A percentile compares a stretch with the other conserved stretches of the same genome.
Conservation (phyloP, 2,329 filamentous ascomycete species). For the Calonectria hawksworthii region DNA sequence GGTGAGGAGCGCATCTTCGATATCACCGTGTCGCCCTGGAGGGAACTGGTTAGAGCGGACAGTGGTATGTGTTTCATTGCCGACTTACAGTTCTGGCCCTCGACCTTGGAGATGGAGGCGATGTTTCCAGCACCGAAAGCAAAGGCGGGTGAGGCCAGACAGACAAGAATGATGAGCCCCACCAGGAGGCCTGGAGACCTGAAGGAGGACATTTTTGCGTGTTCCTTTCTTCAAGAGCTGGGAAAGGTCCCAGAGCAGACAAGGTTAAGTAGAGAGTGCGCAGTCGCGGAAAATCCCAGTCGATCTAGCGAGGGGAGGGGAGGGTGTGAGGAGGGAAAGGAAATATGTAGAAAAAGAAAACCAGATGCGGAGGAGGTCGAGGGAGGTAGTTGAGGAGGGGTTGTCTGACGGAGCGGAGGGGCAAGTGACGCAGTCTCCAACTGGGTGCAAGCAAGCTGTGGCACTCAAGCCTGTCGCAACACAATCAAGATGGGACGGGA, state of each 20-base stretch:
- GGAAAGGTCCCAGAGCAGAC: constrained; percentile 28
- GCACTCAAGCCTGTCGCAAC: constrained; percentile 24
- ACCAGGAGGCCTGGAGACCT: constrained; percentile 66
- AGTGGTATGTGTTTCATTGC: background rate
- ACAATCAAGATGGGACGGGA: constrained; percentile 27
- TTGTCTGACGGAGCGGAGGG: constrained; percentile 41
- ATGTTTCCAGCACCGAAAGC: constrained; percentile 94
- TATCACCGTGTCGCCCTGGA: constrained; percentile 86
- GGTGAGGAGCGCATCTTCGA: constrained; percentile 89
- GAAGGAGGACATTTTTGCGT: constrained; percentile 60
- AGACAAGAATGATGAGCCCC: constrained; percentile 73
- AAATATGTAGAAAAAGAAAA: constrained; percentile 27
- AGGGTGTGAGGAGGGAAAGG: constrained; percentile 12
- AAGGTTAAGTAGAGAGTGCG: constrained; percentile 23
- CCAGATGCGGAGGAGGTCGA: constrained; percentile 27
- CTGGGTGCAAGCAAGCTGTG: constrained; percentile 33
- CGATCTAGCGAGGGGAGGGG: constrained; percentile 34
- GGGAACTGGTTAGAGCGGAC: constrained; percentile 17
- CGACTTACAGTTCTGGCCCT: constrained; percentile 82
- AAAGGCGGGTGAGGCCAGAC: constrained; percentile 76
- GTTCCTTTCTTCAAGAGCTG: constrained; percentile 37
- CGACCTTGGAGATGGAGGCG: constrained; percentile 82
- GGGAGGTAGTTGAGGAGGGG: constrained; percentile 35
- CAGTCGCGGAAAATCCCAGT: constrained; percentile 32
- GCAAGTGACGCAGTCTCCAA: constrained; percentile 47